A percentile compares a stretch with the other conserved stretches of the same genome.
phyloP scores from a whole-genome alignment of 2,329 filamentous ascomycete genomes.

The Aspergillus fischeri region DNA sequence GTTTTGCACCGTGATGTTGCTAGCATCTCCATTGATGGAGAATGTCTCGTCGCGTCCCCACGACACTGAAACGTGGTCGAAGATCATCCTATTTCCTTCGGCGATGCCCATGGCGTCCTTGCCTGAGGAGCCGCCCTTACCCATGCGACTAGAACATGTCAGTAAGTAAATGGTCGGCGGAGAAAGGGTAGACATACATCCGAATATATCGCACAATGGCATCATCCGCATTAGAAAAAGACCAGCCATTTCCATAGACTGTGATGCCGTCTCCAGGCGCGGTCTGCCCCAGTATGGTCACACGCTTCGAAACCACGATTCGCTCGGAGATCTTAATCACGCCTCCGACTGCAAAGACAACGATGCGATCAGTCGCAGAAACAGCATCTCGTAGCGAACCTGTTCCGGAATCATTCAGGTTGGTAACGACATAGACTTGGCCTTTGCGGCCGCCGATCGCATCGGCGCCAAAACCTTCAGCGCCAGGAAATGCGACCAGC shows the following conservation, averaged over 20 bases:
- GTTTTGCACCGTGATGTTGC: slow-evolving; percentile 51
- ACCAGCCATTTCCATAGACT: slow-evolving; percentile 52
- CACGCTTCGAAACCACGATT: slow-evolving; percentile 46
- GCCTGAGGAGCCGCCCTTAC: slow-evolving; percentile 47
- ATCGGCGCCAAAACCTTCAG: slow-evolving; percentile 48
- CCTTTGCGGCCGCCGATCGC: slow-evolving; percentile 47
- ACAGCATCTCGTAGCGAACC: slow-evolving; percentile 52
- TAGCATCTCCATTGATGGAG: slow-evolving; percentile 46
- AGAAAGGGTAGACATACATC: slow-evolving; percentile 31
- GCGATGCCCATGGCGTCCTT: slow-evolving; percentile 55
- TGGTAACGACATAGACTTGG: slow-evolving; percentile 48
- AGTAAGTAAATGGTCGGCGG: neutral
- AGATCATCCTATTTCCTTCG: slow-evolving; percentile 52
- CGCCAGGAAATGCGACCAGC: slow-evolving; percentile 46
- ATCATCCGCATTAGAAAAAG: slow-evolving; percentile 50
- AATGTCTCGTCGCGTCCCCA: slow-evolving; percentile 58
- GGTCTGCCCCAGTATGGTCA: slow-evolving; percentile 51
- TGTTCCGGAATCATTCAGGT: slow-evolving; percentile 45
- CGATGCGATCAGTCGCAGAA: slow-evolving; percentile 45
- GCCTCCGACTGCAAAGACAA: slow-evolving; percentile 50
- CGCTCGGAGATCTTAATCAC: slow-evolving; percentile 47
- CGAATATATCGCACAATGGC: slow-evolving; percentile 54
- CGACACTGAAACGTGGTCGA: slow-evolving; percentile 52
- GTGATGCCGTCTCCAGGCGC: slow-evolving; percentile 49
- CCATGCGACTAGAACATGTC: slow-evolving; percentile 10